Conservation (phyloP, 2,329 filamentous ascomycete species). For the Alternaria gaisen region DNA sequence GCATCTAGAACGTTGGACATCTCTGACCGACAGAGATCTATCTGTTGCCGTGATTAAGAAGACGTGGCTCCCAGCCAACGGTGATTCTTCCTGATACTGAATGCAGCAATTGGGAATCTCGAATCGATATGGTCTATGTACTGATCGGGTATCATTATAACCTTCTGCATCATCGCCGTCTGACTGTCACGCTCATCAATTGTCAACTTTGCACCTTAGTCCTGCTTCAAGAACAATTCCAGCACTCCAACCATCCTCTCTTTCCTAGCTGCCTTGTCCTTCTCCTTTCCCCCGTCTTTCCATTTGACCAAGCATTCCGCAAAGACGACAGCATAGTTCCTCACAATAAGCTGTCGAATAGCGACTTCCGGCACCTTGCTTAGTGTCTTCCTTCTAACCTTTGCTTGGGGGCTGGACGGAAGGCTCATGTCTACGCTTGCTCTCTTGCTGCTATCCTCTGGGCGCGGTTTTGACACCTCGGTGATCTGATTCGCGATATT, state of each 20-base stretch:
- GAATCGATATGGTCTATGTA: background rate
- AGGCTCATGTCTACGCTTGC: slow-evolving; percentile 37
- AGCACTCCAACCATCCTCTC: slow-evolving; percentile 73
- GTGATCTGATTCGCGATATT: slow-evolving; percentile 65
- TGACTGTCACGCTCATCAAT: background rate
- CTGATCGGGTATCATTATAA: slow-evolving; percentile 4
- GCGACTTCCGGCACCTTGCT: slow-evolving; percentile 60
- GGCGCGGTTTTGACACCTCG: slow-evolving; percentile 31
- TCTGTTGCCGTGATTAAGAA: background rate
- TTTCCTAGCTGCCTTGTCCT: slow-evolving; percentile 67
- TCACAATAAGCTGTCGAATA: slow-evolving; percentile 68
- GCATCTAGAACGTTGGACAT: slow-evolving; percentile 10
- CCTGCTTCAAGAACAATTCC: slow-evolving; percentile 69
- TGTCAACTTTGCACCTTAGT: slow-evolving; percentile 3
- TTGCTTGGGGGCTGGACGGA: slow-evolving; percentile 46
- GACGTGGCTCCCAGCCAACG: background rate
- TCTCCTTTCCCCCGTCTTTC: slow-evolving; percentile 56
- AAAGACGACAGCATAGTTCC: slow-evolving; percentile 71
- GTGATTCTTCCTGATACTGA: background rate
- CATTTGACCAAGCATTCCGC: slow-evolving; percentile 69
- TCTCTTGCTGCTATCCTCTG: slow-evolving; percentile 29
- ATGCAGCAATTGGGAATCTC: no score
- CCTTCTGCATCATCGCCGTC: background rate
- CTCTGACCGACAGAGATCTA: slow-evolving; percentile 6
- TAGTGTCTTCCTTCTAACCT: slow-evolving; percentile 48